phyloP scores from a whole-genome alignment of 768 basidiomycete species.

The Dioszegia aurantiaca region DNA sequence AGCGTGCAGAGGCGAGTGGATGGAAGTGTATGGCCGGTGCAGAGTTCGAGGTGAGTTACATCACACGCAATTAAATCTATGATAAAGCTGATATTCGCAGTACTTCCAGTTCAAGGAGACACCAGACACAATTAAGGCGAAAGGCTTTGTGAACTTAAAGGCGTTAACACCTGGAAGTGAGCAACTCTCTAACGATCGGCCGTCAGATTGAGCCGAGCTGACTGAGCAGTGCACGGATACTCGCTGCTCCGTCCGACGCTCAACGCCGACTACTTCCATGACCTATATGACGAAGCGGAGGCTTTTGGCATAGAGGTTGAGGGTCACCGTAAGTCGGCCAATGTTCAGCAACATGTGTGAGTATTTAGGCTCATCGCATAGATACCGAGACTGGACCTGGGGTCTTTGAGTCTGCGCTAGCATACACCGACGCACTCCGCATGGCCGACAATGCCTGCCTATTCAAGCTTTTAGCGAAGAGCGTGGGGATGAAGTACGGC shows the following conservation, averaged over 20 bases:
- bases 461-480: slow-evolving; percentile 90
- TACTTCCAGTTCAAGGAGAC: slow-evolving; percentile 63
- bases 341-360: not conserved
- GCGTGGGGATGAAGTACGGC: slow-evolving; percentile 80
- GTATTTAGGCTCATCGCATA: slow-evolving; percentile 8
- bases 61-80: not conserved
- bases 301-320: slow-evolving; percentile 79
- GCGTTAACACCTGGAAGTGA: slow-evolving; percentile 89
- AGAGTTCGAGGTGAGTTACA: slow-evolving; percentile 81
- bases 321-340: slow-evolving; percentile 68
- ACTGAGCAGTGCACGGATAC: slow-evolving; percentile 83
- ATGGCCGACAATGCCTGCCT: slow-evolving; percentile 64
- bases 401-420: slow-evolving; percentile 53
- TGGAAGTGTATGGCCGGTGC: slow-evolving; percentile 76
- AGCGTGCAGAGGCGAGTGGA: slow-evolving; percentile 55
- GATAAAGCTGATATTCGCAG: slow-evolving; percentile 19
- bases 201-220: not conserved
- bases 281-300: slow-evolving; percentile 67
- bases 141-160: slow-evolving; percentile 69
- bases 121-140: slow-evolving; percentile 68
- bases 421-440: slow-evolving; percentile 47
- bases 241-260: slow-evolving; percentile 86
- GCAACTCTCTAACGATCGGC: too few species aligned
- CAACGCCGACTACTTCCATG: slow-evolving; percentile 84
- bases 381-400: slow-evolving; percentile 54